Conservation (phyloP, 352 stramenopile species). For the Globisporangium camurandrum region DNA sequence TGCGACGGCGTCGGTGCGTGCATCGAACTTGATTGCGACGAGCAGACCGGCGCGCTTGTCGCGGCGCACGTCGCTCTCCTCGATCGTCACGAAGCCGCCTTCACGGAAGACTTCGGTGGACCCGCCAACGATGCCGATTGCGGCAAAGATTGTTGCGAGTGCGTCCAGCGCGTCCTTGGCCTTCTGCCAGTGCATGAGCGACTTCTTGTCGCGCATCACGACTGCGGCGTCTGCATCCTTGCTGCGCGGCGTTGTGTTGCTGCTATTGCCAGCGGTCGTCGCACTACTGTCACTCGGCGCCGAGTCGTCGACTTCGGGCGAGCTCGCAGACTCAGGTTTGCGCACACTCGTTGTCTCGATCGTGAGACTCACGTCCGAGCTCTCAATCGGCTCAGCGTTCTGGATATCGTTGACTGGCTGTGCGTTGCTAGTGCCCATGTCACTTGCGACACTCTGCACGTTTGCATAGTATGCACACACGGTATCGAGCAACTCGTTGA, state of each 20-base stretch:
- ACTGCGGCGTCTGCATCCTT: conserved; percentile 14
- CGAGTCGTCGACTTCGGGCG: conserved; percentile 51
- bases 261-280: neutral
- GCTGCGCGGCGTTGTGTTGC: neutral
- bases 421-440: neutral
- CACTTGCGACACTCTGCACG: neutral
- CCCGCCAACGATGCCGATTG: conserved; percentile 65
- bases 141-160: conserved; percentile 46
- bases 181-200: conserved; percentile 60
- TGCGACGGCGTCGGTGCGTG: conserved; percentile 30
- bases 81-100: conserved; percentile 46
- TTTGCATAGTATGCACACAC: conserved; percentile 68
- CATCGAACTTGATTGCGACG: conserved; percentile 29
- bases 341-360: conserved; percentile 22
- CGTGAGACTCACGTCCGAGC: conserved; percentile 15
- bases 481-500: conserved; percentile 47
- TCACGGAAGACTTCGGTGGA: conserved; percentile 67
- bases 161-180: conserved; percentile 63
- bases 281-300: neutral
- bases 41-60: conserved; percentile 20
- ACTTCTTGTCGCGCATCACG: conserved; percentile 54
- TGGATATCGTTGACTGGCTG: neutral
- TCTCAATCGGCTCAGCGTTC: conserved; percentile 15
- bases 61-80: conserved; percentile 29
- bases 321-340: conserved; percentile 49